A percentile compares a stretch with the other conserved stretches of the same genome.
Evolutionary conservation across 106 monocot species (phyloP).

Genomic region (Vanilla planifolia): DNA sequence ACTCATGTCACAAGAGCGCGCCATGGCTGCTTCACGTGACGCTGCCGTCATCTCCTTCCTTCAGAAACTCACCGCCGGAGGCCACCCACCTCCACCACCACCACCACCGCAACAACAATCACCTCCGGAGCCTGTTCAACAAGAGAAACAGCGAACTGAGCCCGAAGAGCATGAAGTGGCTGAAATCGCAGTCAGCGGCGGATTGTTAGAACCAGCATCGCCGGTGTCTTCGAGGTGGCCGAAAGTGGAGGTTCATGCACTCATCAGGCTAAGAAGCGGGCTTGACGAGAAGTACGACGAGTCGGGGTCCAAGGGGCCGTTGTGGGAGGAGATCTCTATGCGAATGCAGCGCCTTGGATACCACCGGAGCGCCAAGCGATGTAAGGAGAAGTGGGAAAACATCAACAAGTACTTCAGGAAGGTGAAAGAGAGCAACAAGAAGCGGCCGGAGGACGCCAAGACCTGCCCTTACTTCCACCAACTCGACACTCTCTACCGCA

Average conservation of each 20-base stretch:
- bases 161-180: slow-evolving; percentile 4
- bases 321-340: slow-evolving; percentile 77
- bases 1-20: slow-evolving; percentile 51
- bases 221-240: slow-evolving; percentile 37
- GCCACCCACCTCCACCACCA: not conserved
- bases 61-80: slow-evolving; percentile 40
- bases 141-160: not conserved
- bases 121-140: not conserved
- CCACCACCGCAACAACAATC: not conserved
- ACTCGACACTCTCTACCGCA: slow-evolving; percentile 69
- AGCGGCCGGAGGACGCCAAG: slow-evolving; percentile 68
- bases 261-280: slow-evolving; percentile 46
- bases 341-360: slow-evolving; percentile 54
- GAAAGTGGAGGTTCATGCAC: slow-evolving; percentile 39
- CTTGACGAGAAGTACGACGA: slow-evolving; percentile 53
- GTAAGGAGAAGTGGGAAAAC: slow-evolving; percentile 96
- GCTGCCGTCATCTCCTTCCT: slow-evolving; percentile 63
- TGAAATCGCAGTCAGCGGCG: not conserved
- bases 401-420: slow-evolving; percentile 94
- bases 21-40: slow-evolving; percentile 53
- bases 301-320: slow-evolving; percentile 60
- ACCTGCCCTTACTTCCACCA: slow-evolving; percentile 93
- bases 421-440: slow-evolving; percentile 88
- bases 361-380: slow-evolving; percentile 63
- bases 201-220: not conserved